Conservation (phyloP, 2,329 filamentous ascomycete genomes). For the Monosporascus ibericus region DNA sequence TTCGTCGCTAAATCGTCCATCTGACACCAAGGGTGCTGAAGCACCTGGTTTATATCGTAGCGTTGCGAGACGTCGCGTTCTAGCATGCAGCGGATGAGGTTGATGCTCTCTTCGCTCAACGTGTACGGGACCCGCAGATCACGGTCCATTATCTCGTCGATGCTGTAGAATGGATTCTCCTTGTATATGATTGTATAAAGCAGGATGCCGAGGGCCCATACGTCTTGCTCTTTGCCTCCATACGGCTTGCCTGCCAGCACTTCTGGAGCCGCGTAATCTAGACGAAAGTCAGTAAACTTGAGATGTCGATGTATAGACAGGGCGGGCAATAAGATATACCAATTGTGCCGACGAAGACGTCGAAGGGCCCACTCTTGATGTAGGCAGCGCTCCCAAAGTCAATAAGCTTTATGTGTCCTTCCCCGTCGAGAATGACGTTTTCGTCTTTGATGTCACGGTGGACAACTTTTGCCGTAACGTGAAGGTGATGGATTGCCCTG, state of each 20-base stretch:
- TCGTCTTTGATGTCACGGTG: conserved; percentile 99
- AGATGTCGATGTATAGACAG: neutral
- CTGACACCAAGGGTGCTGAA: conserved; percentile 80
- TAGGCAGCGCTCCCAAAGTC: conserved; percentile 98
- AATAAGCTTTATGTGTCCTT: conserved; percentile 92
- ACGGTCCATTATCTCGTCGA: conserved; percentile 98
- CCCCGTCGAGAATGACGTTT: conserved; percentile 92
- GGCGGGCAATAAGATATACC: conserved; percentile 52
- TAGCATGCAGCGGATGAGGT: conserved; percentile 86
- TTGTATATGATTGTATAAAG: conserved; percentile 99
- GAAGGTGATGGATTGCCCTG: conserved; percentile 81
- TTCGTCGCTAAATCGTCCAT: conserved; percentile 10
- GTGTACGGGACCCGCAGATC: conserved; percentile 86
- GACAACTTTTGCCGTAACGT: conserved; percentile 84
- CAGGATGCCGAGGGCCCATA: conserved; percentile 95
- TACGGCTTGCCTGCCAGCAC: conserved; percentile 90
- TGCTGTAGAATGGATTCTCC: conserved; percentile 98
- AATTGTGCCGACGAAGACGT: conserved; percentile 98
- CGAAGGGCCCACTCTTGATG: conserved; percentile 96
- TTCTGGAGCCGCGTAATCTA: conserved; percentile 98
- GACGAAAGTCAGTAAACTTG: conserved; percentile 4
- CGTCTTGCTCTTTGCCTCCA: conserved; percentile 92
- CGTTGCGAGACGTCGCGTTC: conserved; percentile 79
- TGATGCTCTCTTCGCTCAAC: conserved; percentile 86
- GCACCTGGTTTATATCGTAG: conserved; percentile 79